These are phyloP conservation scores for Elaphomyces granulatus DNA, from an alignment of 495 filamentous ascomycete genomes.

Conservation along the genomic window DNA sequence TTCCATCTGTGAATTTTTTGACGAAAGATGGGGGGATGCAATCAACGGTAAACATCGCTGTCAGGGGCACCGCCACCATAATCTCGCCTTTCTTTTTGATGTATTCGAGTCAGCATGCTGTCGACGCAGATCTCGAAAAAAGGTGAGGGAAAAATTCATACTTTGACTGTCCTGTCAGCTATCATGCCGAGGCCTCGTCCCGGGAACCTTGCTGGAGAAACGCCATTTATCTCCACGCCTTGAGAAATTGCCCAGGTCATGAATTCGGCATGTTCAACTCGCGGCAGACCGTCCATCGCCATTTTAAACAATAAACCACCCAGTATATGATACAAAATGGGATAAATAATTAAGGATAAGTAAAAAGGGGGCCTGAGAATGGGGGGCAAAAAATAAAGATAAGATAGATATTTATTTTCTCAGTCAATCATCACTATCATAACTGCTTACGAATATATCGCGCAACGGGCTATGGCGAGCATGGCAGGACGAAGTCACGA, in stretches of 20 bases:
- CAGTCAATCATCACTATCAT: too few species aligned
- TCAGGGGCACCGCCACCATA: conserved; percentile 48
- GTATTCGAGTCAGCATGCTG: not conserved
- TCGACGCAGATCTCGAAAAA: not conserved
- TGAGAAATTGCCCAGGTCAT: conserved; percentile 45
- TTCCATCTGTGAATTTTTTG: conserved; percentile 32
- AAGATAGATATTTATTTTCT: too few species aligned
- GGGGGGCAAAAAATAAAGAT: too few species aligned
- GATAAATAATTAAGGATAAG: too few species aligned
- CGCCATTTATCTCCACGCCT: conserved; percentile 44
- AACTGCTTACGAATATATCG: too few species aligned
- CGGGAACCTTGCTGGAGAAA: conserved; percentile 43
- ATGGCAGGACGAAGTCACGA: too few species aligned
- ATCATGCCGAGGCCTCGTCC: conserved; percentile 63
- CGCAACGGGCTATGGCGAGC: too few species aligned
- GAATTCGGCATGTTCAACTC: conserved; percentile 37
- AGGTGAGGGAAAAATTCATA: conserved; percentile 22
- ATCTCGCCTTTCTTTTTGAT: not conserved
- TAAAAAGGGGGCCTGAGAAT: too few species aligned
- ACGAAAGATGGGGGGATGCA: conserved; percentile 36
- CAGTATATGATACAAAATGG: too few species aligned
- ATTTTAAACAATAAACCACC: too few species aligned
- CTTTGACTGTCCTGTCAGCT: conserved; percentile 48
- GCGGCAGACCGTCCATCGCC: conserved; percentile 26
- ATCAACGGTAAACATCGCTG: conserved; percentile 45